phyloP scores from a whole-genome alignment of 768 basidiomycete species.

The Hygrocybe punicea region DNA sequence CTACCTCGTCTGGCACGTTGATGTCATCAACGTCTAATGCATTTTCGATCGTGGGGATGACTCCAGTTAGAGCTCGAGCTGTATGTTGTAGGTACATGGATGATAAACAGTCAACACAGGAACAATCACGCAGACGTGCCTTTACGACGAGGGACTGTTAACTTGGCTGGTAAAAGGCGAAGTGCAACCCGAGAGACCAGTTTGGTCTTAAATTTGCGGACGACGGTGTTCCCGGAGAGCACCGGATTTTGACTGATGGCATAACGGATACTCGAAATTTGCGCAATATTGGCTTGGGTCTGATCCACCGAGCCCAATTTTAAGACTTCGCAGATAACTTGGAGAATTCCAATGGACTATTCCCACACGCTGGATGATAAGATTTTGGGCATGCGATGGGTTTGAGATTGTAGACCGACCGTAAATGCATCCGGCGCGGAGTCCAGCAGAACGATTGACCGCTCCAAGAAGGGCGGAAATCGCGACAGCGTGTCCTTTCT shows the following conservation, averaged over 20 bases:
- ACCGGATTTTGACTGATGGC: slow-evolving; percentile 39
- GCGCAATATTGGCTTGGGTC: slow-evolving; percentile 42
- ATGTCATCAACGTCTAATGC: slow-evolving; percentile 31
- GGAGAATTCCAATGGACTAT: slow-evolving; percentile 66
- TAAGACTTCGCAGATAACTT: slow-evolving; percentile 65
- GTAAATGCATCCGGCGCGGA: slow-evolving; percentile 45
- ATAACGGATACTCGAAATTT: slow-evolving; percentile 46
- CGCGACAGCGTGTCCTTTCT: slow-evolving; percentile 58
- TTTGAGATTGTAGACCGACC: slow-evolving; percentile 35
- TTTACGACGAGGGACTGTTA: slow-evolving; percentile 36
- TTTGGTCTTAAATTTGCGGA: slow-evolving; percentile 70
- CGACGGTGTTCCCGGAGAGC: slow-evolving; percentile 55
- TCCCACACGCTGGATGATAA: background rate
- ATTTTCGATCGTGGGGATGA: background rate
- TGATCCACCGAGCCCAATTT: slow-evolving; percentile 60
- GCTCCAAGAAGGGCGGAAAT: slow-evolving; percentile 52
- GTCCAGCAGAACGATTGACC: slow-evolving; percentile 41
- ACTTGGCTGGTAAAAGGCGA: slow-evolving; percentile 53
- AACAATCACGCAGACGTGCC: slow-evolving; percentile 31
- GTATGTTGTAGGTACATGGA: background rate
- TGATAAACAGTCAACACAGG: background rate
- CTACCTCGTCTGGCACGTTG: slow-evolving; percentile 78
- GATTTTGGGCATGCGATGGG: slow-evolving; percentile 2
- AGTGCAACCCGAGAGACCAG: slow-evolving; percentile 62
- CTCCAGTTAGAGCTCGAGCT: slow-evolving; percentile 35